Evolutionary conservation across 2,329 filamentous ascomycete genomes (phyloP).

Genomic region (Tolypocladium nubicola): DNA sequence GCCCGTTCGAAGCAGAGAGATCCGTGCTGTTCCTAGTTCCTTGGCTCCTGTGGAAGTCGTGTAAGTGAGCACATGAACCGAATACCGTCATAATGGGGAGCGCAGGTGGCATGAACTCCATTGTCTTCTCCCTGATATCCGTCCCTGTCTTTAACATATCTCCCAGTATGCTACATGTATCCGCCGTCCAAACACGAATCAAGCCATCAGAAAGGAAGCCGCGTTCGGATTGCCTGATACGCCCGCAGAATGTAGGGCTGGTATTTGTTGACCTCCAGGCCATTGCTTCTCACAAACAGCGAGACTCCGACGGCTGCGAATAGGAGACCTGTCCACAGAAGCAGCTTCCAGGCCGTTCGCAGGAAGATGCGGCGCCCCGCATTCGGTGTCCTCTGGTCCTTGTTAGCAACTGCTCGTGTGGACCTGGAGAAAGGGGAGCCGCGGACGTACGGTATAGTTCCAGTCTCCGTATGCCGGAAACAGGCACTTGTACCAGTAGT

Average conservation of each 20-base stretch:
- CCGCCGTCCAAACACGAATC: not conserved
- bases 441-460: slow-evolving; percentile 18
- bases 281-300: not conserved
- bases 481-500: slow-evolving; percentile 24
- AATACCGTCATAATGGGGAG: too few species aligned
- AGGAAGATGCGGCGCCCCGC: not conserved
- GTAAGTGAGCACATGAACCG: not conserved
- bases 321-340: slow-evolving; percentile 1
- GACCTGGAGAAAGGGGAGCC: not conserved
- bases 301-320: not conserved
- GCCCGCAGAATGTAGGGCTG: not conserved
- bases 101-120: not conserved
- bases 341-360: not conserved
- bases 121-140: not conserved
- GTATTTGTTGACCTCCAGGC: not conserved
- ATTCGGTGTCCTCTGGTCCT: not conserved
- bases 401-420: not conserved
- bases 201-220: not conserved
- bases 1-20: not conserved
- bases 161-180: not conserved
- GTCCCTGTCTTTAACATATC: not conserved
- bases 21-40: not conserved
- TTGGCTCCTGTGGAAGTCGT: not conserved
- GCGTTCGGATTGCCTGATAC: not conserved
- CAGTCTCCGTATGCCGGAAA: slow-evolving; percentile 23